phyloP scores from a whole-genome alignment of 805 yeast genomes.

The Yamadazyma ubonensis region DNA sequence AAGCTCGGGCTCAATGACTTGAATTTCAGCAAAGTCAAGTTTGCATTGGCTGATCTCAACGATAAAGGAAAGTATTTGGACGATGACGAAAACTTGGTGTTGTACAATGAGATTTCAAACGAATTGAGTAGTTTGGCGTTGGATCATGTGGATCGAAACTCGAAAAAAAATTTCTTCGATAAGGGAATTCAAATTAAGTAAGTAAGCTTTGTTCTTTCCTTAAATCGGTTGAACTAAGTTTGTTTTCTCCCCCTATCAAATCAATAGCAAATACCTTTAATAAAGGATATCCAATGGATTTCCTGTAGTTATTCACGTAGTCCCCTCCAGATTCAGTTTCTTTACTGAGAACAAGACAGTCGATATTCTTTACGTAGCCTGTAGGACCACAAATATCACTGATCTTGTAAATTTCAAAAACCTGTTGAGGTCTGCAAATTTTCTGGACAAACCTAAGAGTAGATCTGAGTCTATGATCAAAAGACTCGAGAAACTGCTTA shows the following conservation, averaged over 20 bases:
- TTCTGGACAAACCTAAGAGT: slow-evolving; percentile 50
- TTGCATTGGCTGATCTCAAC: slow-evolving; percentile 52
- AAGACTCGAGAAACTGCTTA: slow-evolving; percentile 61
- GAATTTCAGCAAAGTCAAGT: slow-evolving; percentile 72
- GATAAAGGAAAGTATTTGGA: slow-evolving; percentile 47
- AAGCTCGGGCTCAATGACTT: slow-evolving; percentile 74
- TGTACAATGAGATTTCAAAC: slow-evolving; percentile 51
- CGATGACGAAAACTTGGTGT: slow-evolving; percentile 50
- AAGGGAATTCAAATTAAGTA: slow-evolving; percentile 44
- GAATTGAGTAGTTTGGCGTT: slow-evolving; percentile 53
- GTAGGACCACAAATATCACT: slow-evolving; percentile 95
- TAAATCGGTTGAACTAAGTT: slow-evolving; percentile 81
- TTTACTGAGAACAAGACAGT: slow-evolving; percentile 75
- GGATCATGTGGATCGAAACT: slow-evolving; percentile 83
- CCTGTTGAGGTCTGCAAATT: slow-evolving; percentile 40
- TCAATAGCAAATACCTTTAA: slow-evolving; percentile 39
- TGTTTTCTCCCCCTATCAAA: slow-evolving; percentile 68
- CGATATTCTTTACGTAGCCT: slow-evolving; percentile 67
- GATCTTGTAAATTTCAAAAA: slow-evolving; percentile 57
- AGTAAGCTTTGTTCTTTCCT: slow-evolving; percentile 31
- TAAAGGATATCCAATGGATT: slow-evolving; percentile 50
- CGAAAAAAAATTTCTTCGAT: slow-evolving; percentile 39
- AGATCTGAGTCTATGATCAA: slow-evolving; percentile 45
- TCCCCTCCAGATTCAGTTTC: slow-evolving; percentile 80
- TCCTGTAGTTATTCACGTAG: slow-evolving; percentile 65